Evolutionary conservation across 1,284 basidiomycete species (phyloP).

Genomic region (Athelia sp.): DNA sequence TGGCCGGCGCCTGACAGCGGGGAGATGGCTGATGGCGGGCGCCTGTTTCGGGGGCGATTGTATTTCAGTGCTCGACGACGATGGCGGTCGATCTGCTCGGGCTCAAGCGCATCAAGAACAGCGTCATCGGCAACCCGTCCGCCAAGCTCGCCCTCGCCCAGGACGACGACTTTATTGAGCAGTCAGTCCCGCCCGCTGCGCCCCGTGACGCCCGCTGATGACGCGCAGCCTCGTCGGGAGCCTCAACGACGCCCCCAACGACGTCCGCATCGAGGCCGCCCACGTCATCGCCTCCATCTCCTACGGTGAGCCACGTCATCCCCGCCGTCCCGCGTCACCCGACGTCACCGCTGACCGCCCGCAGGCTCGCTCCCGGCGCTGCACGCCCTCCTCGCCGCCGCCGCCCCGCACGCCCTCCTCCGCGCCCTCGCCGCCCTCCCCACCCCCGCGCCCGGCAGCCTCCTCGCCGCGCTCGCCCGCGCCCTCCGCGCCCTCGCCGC

Average conservation of each 20-base stretch:
- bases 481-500: conserved; percentile 54
- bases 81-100: background rate
- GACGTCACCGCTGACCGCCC: too few relatives aligned
- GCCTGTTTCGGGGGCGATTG: too few relatives aligned
- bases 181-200: conserved; percentile 30
- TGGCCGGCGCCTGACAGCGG: background rate
- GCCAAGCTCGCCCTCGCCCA: conserved; percentile 54
- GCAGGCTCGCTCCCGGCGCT: conserved; percentile 60
- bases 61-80: too few relatives aligned
- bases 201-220: too few relatives aligned
- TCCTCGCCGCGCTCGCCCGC: conserved; percentile 54
- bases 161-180: conserved; percentile 48
- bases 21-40: too few relatives aligned
- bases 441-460: too few relatives aligned
- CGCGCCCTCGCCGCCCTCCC: conserved; percentile 31
- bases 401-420: conserved; percentile 44
- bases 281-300: conserved; percentile 70
- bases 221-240: conserved; percentile 48
- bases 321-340: background rate
- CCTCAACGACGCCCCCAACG: conserved; percentile 41
- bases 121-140: conserved; percentile 69
- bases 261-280: conserved; percentile 64
- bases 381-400: conserved; percentile 44
- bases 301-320: conserved; percentile 41
- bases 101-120: conserved; percentile 66